These are phyloP conservation scores for Juglanconis juglandina DNA, from an alignment of 2,329 filamentous ascomycete species.

Conservation along the genomic window DNA sequence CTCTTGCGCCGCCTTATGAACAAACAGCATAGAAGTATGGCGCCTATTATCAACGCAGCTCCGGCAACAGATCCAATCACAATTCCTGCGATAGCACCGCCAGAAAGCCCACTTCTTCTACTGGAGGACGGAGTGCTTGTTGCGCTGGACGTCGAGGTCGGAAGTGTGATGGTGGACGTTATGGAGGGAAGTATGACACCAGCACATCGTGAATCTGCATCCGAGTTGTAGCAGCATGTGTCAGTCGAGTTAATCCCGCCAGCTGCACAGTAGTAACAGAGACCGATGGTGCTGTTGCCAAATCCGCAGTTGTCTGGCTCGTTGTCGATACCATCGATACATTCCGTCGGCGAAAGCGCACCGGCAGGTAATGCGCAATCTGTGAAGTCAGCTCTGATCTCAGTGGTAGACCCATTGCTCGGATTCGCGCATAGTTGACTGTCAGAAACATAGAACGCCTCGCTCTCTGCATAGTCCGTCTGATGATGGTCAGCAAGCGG, in stretches of 20 bases:
- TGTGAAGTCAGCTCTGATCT: conserved; percentile 89
- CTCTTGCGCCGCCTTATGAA: conserved; percentile 46
- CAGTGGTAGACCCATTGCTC: conserved; percentile 60
- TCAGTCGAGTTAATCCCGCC: conserved; percentile 90
- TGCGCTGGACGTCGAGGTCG: conserved; percentile 42
- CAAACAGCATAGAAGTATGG: conserved; percentile 67
- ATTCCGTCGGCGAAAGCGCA: conserved; percentile 68
- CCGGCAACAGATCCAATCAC: conserved; percentile 77
- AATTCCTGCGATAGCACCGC: conserved; percentile 88
- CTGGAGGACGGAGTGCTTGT: conserved; percentile 36
- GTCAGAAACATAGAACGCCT: conserved; percentile 78
- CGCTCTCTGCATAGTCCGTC: conserved; percentile 83
- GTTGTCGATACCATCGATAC: conserved; percentile 73
- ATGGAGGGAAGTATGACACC: conserved; percentile 76
- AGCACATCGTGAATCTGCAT: conserved; percentile 69
- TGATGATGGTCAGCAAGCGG: conserved; percentile 28
- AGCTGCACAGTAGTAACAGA: conserved; percentile 82
- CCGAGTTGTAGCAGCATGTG: conserved; percentile 84
- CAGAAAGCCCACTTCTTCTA: conserved; percentile 54
- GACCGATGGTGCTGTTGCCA: conserved; percentile 63
- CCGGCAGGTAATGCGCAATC: conserved; percentile 81
- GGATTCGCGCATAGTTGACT: conserved; percentile 67
- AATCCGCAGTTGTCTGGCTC: conserved; percentile 88
- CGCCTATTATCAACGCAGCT: conserved; percentile 62
- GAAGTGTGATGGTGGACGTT: conserved; percentile 63